These are phyloP conservation scores for Teratosphaeria destructans DNA, from an alignment of 2,329 filamentous ascomycete species.

Conservation along the genomic window DNA sequence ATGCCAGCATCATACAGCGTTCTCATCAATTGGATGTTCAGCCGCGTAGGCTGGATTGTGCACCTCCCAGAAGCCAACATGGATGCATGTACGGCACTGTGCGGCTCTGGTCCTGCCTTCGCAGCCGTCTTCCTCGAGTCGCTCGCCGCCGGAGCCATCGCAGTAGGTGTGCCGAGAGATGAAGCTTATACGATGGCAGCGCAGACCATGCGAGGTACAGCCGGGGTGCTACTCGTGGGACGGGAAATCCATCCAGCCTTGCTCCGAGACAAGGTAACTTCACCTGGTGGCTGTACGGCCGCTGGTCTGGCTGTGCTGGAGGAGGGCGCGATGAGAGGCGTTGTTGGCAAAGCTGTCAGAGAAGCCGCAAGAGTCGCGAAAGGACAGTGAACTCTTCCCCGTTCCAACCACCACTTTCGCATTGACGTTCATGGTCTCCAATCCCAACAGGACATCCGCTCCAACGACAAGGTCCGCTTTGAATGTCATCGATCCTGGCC, in stretches of 20 bases:
- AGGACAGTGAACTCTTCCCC: background rate
- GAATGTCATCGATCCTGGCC: too few species aligned
- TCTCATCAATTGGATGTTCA: conserved; percentile 68
- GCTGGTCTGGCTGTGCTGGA: conserved; percentile 63
- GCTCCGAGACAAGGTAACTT: conserved; percentile 65
- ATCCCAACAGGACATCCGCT: too few species aligned
- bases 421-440: background rate
- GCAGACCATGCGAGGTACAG: conserved; percentile 66
- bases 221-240: conserved; percentile 49
- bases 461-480: too few species aligned
- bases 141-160: conserved; percentile 65
- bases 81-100: conserved; percentile 64
- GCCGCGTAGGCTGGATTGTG: conserved; percentile 59
- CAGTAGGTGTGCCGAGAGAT: conserved; percentile 63
- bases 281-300: conserved; percentile 69
- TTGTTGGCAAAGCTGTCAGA: conserved; percentile 56
- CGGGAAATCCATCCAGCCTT: conserved; percentile 58
- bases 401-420: background rate
- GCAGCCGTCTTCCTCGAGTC: conserved; percentile 67
- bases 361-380: conserved; percentile 60
- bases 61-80: conserved; percentile 57
- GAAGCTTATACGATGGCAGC: conserved; percentile 70
- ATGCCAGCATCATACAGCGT: conserved; percentile 40
- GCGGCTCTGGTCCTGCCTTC: conserved; percentile 66
- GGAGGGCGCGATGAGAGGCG: conserved; percentile 59